These are phyloP conservation scores for Nakazawaea populi DNA, from an alignment of 805 yeast species.

Conservation along the genomic window DNA sequence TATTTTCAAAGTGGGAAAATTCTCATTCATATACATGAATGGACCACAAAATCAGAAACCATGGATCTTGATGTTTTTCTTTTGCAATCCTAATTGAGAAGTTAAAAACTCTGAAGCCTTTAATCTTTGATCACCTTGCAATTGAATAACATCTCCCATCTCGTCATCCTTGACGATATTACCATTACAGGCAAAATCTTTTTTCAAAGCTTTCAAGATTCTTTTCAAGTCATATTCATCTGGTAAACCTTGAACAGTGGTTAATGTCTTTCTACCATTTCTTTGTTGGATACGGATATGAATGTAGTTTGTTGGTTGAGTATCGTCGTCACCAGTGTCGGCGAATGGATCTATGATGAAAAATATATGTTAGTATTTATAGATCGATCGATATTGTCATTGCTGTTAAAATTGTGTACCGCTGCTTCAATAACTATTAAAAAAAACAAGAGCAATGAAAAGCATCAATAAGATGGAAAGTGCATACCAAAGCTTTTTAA, in stretches of 20 bases:
- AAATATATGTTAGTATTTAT: not conserved
- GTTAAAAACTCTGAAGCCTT: slow-evolving; percentile 92
- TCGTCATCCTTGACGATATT: slow-evolving; percentile 95
- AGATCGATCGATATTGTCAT: too few species aligned
- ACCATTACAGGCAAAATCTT: slow-evolving; percentile 98
- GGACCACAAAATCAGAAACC: slow-evolving; percentile 60
- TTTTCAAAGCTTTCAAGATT: slow-evolving; percentile 88
- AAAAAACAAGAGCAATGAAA: not conserved
- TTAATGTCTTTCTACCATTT: slow-evolving; percentile 97
- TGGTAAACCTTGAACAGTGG: slow-evolving; percentile 98
- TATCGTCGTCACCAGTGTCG: slow-evolving; percentile 99
- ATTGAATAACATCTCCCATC: slow-evolving; percentile 93
- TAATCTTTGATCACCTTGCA: slow-evolving; percentile 98
- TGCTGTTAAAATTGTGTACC: not conserved
- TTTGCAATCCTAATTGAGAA: slow-evolving; percentile 79
- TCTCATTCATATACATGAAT: too few species aligned
- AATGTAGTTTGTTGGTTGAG: slow-evolving; percentile 91
- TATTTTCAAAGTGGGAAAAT: too few species aligned
- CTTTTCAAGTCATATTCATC: slow-evolving; percentile 91
- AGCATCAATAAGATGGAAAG: not conserved
- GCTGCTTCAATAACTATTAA: not conserved
- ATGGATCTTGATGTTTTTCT: slow-evolving; percentile 96
- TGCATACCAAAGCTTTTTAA: slow-evolving; percentile 66
- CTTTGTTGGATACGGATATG: slow-evolving; percentile 99
- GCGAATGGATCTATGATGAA: slow-evolving; percentile 86